Base-by-base conservation (phyloP, 208 protist genomes). In the Tritrichomonas foetus region DNA sequence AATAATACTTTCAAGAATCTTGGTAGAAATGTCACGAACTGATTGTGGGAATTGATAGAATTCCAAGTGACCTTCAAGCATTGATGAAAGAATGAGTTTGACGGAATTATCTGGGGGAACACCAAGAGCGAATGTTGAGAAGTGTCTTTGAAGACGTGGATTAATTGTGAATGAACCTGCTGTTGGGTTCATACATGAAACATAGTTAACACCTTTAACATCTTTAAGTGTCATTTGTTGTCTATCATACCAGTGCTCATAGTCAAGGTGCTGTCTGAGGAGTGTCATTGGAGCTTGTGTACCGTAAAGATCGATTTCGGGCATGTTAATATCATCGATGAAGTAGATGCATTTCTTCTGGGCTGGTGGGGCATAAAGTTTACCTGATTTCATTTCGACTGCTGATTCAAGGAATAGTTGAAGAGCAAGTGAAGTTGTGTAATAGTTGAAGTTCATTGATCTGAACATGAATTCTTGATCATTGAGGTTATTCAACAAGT, bases 321-420 rank as follows among this genome's bases (percentile, higher is more conserved):
- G 98, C 98, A 99, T 99, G 96, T 99, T 99, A 95, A 99, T 96
- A 95, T 99, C 98, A 94, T 99, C 98, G 61, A 99, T 95, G 96
- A 99, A 99, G 95, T 98, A 99, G 84, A 99, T 97, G 0, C 98
- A 96, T 95, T 98, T 98, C 95, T 98, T 98, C 49, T 97, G 97
- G 94, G 98, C 98, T 80, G 97, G 97, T 66, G 98, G 98, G 30
- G 97, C 98, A 94, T 97, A 99, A n/a, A 96, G 97, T 36, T 96
- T 96, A 69, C 98, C 98, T 33, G 97, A 97, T 93, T 98, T 98
- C 96, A 99, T 99, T 94, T 98, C 98, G 61, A 99, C 95, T 39
- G 97, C 97, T 94, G 98, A 97, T 95, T 99, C 98, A 95, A 99
- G 97, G 55, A 99, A 98, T 16, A 95, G 92, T 96, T 99, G 98